These are phyloP conservation scores for Hanseniaspora lindneri DNA, from an alignment of 805 yeast genomes.

Conservation along the genomic window DNA sequence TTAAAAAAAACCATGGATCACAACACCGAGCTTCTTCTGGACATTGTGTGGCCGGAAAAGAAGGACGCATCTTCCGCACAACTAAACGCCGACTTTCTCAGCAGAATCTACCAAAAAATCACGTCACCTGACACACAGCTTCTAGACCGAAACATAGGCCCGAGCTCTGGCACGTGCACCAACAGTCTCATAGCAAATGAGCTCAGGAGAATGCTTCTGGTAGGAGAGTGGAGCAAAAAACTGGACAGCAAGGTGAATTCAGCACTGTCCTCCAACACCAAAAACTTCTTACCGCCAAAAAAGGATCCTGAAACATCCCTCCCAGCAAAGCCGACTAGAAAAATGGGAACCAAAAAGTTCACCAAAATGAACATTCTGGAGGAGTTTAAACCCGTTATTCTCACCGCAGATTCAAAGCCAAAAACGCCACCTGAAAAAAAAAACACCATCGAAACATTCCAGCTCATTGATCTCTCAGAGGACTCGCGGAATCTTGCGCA, in stretches of 20 bases:
- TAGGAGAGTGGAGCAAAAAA: neutral
- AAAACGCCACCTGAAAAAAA: neutral
- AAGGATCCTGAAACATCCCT: too few relatives aligned
- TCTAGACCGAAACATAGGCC: too few relatives aligned
- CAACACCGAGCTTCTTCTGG: constrained; percentile 1
- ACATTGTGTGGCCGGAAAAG: constrained; percentile 9
- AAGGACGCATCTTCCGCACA: too few relatives aligned
- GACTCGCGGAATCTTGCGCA: constrained; percentile 7
- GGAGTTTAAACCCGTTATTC: constrained; percentile 4
- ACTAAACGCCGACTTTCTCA: too few relatives aligned
- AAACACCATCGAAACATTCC: constrained; percentile 4
- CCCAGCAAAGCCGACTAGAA: neutral
- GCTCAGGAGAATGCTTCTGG: neutral
- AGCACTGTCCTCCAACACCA: neutral
- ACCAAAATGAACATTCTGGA: constrained; percentile 9
- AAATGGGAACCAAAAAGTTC: neutral
- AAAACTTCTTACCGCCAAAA: too few relatives aligned
- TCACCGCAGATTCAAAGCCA: neutral
- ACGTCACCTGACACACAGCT: too few relatives aligned
- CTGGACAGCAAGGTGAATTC: neutral
- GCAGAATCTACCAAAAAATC: too few relatives aligned
- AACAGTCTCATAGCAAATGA: neutral
- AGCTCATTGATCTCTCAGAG: constrained; percentile 9
- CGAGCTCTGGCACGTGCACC: neutral
- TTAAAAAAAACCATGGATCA: neutral